A percentile compares a stretch with the other conserved stretches of the same genome.
Evolutionary conservation across 139 green algal species (phyloP).

Genomic region (Coccomyxa sp.): DNA sequence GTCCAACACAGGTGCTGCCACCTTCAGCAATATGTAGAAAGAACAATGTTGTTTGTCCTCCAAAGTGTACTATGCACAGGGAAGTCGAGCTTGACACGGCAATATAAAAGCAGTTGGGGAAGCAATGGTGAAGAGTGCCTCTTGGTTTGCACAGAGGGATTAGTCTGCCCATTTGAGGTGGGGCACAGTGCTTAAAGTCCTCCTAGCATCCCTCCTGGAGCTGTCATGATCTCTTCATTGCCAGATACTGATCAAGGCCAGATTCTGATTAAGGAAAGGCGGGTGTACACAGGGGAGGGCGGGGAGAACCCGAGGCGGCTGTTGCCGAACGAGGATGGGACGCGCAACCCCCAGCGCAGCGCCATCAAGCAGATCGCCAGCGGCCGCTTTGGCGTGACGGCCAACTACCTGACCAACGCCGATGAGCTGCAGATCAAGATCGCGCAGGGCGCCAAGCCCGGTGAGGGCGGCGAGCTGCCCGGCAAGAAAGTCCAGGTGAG

Average conservation of each 20-base stretch:
- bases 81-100: too few species aligned
- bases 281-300: constrained; percentile 72
- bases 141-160: neutral
- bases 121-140: too few species aligned
- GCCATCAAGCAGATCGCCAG: constrained; percentile 86
- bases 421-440: constrained; percentile 99
- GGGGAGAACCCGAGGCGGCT: constrained; percentile 89
- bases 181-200: neutral
- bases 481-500: constrained; percentile 78
- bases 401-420: constrained; percentile 95
- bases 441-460: constrained; percentile 84
- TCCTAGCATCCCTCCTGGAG: neutral
- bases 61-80: too few species aligned
- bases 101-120: too few species aligned
- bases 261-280: constrained; percentile 55
- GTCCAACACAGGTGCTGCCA: neutral
- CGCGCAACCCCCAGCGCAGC: constrained; percentile 68
- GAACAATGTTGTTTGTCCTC: neutral
- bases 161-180: neutral
- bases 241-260: too few species aligned
- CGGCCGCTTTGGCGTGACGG: constrained; percentile 97
- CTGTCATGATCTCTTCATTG: too few species aligned
- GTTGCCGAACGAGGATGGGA: constrained; percentile 65
- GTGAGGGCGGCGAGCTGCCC: constrained; percentile 96
- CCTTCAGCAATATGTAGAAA: neutral